Base-by-base conservation (phyloP, 495 filamentous ascomycete genomes). In the Aspergillus sclerotioniger region DNA sequence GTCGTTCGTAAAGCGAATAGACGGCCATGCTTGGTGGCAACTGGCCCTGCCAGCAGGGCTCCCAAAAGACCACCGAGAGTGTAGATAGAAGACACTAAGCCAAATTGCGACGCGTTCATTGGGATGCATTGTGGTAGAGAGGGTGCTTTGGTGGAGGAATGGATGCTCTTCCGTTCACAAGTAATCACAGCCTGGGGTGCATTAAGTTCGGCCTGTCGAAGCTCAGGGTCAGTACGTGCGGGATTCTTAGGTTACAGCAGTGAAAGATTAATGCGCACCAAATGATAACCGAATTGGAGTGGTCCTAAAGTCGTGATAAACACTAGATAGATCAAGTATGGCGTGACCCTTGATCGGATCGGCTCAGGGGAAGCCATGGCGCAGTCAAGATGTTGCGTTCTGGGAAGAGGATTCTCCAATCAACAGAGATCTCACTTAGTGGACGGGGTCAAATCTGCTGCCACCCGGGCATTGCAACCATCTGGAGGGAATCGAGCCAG, bases 281-380 rank as follows among this genome's bases (percentile, higher is more conserved):
- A 71, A 73, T 98, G 95, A 68, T 88, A 97, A 19, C 95, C 94
- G 63, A 97, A 98, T 65, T 96, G 91, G 8, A 96, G 82, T 3
- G 94, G 90, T 6, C 91, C 92, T 15, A 95, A 66, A 5, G 87
- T 89, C 49, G 80, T 78, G 64, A 89, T 78, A 46, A 80, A 72
- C 32, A 91, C 76, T 43, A 90, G 71, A 61, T 85, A 77, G 62
- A 86, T 61, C 52, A 92, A 76, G 65, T 89, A 91, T 35, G 79
- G 73, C 15, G 88, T 89, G 41, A 76, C 69, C 53, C 51, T 66
- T 3, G 63, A 70, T 37, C 19, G 63, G 31, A 46, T 52, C 17
- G 68, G 54, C 17, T 60, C 53, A 25, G 53, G 46, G 28, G 62
- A 59, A 43, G 60, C 59, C 70, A 71, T 71, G 31, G 16, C 64